A percentile compares a stretch with the other conserved stretches of the same genome.
Conservation (phyloP, 176 grass and related monocot genomes). For the Avena insularis region DNA sequence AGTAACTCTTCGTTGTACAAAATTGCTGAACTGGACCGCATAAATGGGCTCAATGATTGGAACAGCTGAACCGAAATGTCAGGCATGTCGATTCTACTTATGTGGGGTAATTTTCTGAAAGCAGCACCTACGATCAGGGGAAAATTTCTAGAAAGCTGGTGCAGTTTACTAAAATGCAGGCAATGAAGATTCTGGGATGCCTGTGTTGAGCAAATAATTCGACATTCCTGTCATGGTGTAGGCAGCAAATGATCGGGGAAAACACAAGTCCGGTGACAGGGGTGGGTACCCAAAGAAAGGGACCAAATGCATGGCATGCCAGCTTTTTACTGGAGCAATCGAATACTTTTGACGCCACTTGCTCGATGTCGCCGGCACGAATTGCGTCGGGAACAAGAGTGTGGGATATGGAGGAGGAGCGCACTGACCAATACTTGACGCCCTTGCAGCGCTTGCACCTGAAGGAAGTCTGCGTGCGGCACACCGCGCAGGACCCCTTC, state of each 20-base stretch:
- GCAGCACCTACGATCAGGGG: not conserved
- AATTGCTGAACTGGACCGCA: conserved; percentile 8
- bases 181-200: not conserved
- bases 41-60: conserved; percentile 10
- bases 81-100: not conserved
- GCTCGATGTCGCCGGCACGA: conserved; percentile 26
- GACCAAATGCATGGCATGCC: conserved; percentile 15
- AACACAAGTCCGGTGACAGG: not conserved
- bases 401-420: not conserved
- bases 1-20: not conserved
- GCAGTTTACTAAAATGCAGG: not conserved
- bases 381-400: conserved; percentile 22
- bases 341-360: not conserved
- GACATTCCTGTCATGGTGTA: not conserved
- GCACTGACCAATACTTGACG: conserved; percentile 81
- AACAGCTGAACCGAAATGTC: not conserved
- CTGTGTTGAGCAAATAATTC: conserved; percentile 13
- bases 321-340: conserved; percentile 13
- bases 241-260: conserved; percentile 17
- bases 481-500: conserved; percentile 61
- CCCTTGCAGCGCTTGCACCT: conserved; percentile 85
- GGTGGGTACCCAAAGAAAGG: not conserved
- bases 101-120: conserved; percentile 16
- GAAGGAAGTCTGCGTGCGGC: conserved; percentile 54
- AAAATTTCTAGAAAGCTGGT: not conserved